phyloP scores from a whole-genome alignment of 2,329 filamentous ascomycete genomes.

The Metarhizium robertsii region DNA sequence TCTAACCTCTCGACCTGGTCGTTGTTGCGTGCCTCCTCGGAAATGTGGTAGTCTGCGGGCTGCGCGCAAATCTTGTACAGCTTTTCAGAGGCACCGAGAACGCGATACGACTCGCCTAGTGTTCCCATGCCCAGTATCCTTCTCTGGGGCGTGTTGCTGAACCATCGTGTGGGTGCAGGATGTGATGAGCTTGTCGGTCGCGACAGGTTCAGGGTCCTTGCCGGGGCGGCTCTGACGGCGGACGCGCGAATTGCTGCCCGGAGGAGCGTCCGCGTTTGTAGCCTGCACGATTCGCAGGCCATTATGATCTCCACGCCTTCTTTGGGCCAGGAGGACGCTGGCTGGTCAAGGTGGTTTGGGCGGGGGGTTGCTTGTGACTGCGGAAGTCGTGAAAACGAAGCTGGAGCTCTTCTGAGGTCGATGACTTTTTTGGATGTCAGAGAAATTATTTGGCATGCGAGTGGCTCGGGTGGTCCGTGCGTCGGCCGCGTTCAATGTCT shows the following conservation, averaged over 20 bases:
- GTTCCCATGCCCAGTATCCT: constrained; percentile 24
- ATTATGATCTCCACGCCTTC: constrained; percentile 14
- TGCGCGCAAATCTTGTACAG: constrained; percentile 67
- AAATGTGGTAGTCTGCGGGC: constrained; percentile 69
- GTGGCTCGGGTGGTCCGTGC: neutral
- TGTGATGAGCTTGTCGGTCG: neutral
- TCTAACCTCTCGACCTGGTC: constrained; percentile 60
- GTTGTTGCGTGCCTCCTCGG: constrained; percentile 55
- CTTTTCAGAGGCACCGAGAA: constrained; percentile 68
- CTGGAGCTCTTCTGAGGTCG: neutral
- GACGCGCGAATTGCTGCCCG: constrained; percentile 22
- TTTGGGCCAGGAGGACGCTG: neutral
- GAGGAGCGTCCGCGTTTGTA: constrained; percentile 31
- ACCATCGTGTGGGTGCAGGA: constrained; percentile 19
- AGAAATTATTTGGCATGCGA: neutral
- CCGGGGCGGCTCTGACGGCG: constrained; percentile 16
- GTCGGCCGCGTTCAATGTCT: neutral
- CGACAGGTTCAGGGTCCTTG: constrained; percentile 8
- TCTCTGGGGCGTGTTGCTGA: constrained; percentile 25
- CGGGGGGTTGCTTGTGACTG: neutral
- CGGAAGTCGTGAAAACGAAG: neutral
- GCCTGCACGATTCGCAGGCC: constrained; percentile 40
- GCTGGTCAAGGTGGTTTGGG: neutral
- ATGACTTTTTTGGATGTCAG: neutral
- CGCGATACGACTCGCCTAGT: constrained; percentile 52